Conservation (phyloP, 805 yeast species). For the Candida ulmi region DNA sequence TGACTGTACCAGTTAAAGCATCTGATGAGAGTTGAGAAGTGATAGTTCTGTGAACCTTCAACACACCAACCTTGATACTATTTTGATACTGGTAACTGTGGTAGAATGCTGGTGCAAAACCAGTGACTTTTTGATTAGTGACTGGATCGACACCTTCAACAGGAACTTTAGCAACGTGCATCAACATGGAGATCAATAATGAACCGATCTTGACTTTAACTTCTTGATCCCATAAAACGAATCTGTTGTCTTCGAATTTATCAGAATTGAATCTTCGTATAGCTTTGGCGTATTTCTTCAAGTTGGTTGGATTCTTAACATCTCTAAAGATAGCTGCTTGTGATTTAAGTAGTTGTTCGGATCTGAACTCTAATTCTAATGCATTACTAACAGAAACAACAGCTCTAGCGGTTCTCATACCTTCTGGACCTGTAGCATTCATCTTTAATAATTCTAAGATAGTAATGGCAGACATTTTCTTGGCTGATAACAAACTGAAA, state of each 20-base stretch:
- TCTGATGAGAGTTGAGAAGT: constrained; percentile 64
- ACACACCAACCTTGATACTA: constrained; percentile 77
- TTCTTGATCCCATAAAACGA: constrained; percentile 47
- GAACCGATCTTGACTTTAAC: constrained; percentile 76
- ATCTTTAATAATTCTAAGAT: constrained; percentile 75
- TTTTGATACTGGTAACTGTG: constrained; percentile 79
- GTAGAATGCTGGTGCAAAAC: constrained; percentile 83
- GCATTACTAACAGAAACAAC: constrained; percentile 79
- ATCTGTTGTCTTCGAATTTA: constrained; percentile 30
- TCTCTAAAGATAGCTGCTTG: constrained; percentile 54
- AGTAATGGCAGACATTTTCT: constrained; percentile 77
- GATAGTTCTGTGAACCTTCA: constrained; percentile 68
- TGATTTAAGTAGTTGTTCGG: constrained; percentile 55
- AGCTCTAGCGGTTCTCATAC: constrained; percentile 80
- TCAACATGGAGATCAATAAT: constrained; percentile 61
- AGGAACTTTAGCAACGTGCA: constrained; percentile 77
- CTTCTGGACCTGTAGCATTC: constrained; percentile 69
- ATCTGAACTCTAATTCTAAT: constrained; percentile 75
- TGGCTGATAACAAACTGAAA: constrained; percentile 64
- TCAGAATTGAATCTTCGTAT: constrained; percentile 30
- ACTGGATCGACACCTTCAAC: constrained; percentile 80
- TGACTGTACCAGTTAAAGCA: constrained; percentile 55
- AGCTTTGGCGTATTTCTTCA: constrained; percentile 21
- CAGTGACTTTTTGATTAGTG: constrained; percentile 59
- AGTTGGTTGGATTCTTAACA: constrained; percentile 31